These are phyloP conservation scores for Pneumocystis carinii DNA, from an alignment of 1,139 yeast species.

Conservation along the genomic window DNA sequence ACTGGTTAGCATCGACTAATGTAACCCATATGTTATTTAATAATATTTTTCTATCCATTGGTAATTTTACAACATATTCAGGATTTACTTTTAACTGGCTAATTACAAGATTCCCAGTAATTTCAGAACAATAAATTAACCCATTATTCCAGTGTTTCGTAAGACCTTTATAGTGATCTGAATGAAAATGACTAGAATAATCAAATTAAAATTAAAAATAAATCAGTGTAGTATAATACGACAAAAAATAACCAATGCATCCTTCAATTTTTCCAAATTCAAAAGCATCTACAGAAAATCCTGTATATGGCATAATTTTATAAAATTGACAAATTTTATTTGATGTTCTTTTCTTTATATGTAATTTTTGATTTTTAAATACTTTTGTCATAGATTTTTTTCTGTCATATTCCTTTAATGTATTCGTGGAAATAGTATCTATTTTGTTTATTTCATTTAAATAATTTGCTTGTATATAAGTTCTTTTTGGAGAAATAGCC, in stretches of 20 bases:
- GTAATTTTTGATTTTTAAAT: not conserved
- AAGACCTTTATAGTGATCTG: constrained; percentile 87
- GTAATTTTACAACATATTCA: constrained; percentile 36
- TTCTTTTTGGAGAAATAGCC: not conserved
- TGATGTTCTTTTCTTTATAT: not conserved
- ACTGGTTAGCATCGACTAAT: constrained; percentile 68
- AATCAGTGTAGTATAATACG: constrained; percentile 11
- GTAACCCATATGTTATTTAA: constrained; percentile 42
- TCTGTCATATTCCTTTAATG: not conserved
- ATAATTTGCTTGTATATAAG: not conserved
- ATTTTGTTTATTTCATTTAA: not conserved
- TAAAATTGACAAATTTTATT: constrained; percentile 22
- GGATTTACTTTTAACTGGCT: constrained; percentile 42
- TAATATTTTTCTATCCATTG: constrained; percentile 27
- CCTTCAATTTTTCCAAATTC: constrained; percentile 25
- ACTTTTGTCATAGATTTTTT: not conserved
- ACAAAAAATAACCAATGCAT: constrained; percentile 22
- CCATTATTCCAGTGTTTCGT: constrained; percentile 61
- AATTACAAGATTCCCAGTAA: constrained; percentile 46
- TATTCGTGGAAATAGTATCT: not conserved
- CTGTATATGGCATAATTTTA: constrained; percentile 19
- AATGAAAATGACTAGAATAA: constrained; percentile 62
- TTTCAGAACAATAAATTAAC: constrained; percentile 51
- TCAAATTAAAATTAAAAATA: constrained; percentile 43
- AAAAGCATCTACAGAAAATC: constrained; percentile 27